Base-by-base conservation (phyloP, 306 rosid genomes). In the Cicer arietinum region DNA sequence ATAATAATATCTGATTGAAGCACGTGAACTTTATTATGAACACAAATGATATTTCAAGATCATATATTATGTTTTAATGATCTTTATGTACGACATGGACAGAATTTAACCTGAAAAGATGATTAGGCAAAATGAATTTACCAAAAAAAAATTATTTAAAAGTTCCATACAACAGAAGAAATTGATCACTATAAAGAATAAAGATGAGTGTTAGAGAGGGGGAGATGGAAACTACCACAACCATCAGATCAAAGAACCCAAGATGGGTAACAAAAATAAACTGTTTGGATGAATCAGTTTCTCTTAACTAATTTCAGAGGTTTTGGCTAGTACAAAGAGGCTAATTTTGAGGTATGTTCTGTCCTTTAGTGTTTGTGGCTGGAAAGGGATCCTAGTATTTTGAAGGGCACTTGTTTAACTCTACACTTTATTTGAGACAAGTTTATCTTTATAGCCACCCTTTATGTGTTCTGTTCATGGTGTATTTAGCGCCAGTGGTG, bases 1-100 rank as follows among this genome's bases (percentile, higher is more conserved):
- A 48, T 14, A 84, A 46, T 56, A 57, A 68, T 48, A 48, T 51
- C 65, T 68, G 39, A 42, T 71, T 61, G 44, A 41, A 65, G 80
- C 80, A 79, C 73, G 77, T 64, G 39, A 76, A 65, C 65, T 70
- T 73, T 35, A 54, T 46, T 53, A 56, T 10, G 35, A 69, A 65
- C 5, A 11, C 57, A 74, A 17, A 20, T 10, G 39, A 53, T 42
- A 76, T 61, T 71, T 40, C 8, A 56, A 59, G 57, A 64, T 46
- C 60, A 77, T 50, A 76, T 8, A 71, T 71, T 42, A 35, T 58
- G 62, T 30, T 30, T 30, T 53, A 8, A 58, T 57, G 25, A 45
- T 45, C 7, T 13, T 44, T 58, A 17, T 58, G 7, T 25, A 77
- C 52, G 37, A 73, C 75, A 56, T 48, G 42, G 25, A 30, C 54